Evolutionary conservation across 768 basidiomycete species (phyloP), one percentile per base, ranked within the genome.

Genomic region (Lactifluus pinguis): DNA sequence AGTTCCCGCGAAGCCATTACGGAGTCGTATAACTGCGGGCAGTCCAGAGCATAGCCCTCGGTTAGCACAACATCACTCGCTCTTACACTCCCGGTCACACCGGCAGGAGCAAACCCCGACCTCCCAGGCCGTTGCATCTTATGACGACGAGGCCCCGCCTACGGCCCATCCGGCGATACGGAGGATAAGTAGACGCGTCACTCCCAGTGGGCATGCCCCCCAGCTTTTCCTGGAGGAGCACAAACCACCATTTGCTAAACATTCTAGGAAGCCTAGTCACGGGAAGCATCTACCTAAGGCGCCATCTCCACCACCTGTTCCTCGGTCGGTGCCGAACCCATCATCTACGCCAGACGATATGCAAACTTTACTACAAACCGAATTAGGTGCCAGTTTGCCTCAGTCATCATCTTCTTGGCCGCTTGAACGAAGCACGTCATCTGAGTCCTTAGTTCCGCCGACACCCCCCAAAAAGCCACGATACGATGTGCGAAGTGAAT

Each of bases 141-240:
- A 62, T 38, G 61, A 53, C 25, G 52, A 62, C 44, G 56, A 62
- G 38, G 51, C 56, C 39, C 61, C 61, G 45, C 61, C 61, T n/a
- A 2, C 10, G 1, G 52, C 57, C 6, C 56, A 62, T 21, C 61
- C 61, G 10, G 52, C 61, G 29, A 42, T 62, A 9, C 61, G 61
- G 41, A 53, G 13, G 48, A 11, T 62, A 21, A 58, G 61, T 49
- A 58, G 48, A 49, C n/a, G 47, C 30, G 44, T 52, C 11, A 9
- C 2, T 13, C 29, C 13, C 21, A 49, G 47, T 36, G 13, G 10
- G 6, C 61, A 42, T 34, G 13, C 11, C 10, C 4, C 51, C 34
- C 51, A 47, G 30, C 10, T 52, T 42, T n/a, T 32, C 13, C 30
- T 11, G 17, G 57, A 49, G 15, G 56, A 62, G 34, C 39, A 9